Evolutionary conservation across 805 yeast species (phyloP).

Genomic region (Brettanomyces custersianus): DNA sequence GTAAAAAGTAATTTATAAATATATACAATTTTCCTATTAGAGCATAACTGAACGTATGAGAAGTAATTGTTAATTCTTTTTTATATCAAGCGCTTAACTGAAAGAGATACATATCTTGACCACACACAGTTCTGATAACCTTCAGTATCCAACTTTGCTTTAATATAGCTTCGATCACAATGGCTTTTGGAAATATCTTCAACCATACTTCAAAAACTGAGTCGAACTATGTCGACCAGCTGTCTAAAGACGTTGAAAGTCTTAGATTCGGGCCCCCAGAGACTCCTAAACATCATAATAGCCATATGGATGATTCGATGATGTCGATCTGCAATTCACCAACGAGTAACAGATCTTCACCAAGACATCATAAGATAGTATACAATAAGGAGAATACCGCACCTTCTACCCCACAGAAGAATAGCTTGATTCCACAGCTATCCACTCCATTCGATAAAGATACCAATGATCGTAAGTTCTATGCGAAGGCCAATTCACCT

Average conservation of each 20-base stretch:
- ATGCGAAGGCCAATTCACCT: conserved; percentile 51
- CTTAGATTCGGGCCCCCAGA: conserved; percentile 23
- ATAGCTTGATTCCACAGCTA: background rate
- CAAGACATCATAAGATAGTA: conserved; percentile 23
- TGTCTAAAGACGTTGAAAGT: conserved; percentile 26
- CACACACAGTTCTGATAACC: no score
- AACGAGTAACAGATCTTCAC: conserved; percentile 17
- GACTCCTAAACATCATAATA: conserved; percentile 13
- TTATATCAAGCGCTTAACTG: no score
- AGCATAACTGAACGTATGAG: no score
- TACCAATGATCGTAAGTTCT: conserved; percentile 34
- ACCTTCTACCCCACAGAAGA: conserved; percentile 17
- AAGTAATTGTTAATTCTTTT: no score
- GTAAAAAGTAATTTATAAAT: conserved; percentile 10
- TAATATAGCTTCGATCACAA: conserved; percentile 19
- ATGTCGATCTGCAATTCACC: conserved; percentile 25
- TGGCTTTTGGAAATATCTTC: conserved; percentile 24
- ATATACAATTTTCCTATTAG: background rate
- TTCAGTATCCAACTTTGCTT: background rate
- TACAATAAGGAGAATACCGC: conserved; percentile 36
- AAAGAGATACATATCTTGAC: no score
- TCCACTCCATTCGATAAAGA: background rate
- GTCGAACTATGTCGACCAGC: conserved; percentile 21
- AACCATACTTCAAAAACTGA: conserved; percentile 20
- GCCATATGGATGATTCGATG: conserved; percentile 11